These are phyloP conservation scores for Phytophthora hibernalis DNA, from an alignment of 352 stramenopile genomes.

Conservation along the genomic window DNA sequence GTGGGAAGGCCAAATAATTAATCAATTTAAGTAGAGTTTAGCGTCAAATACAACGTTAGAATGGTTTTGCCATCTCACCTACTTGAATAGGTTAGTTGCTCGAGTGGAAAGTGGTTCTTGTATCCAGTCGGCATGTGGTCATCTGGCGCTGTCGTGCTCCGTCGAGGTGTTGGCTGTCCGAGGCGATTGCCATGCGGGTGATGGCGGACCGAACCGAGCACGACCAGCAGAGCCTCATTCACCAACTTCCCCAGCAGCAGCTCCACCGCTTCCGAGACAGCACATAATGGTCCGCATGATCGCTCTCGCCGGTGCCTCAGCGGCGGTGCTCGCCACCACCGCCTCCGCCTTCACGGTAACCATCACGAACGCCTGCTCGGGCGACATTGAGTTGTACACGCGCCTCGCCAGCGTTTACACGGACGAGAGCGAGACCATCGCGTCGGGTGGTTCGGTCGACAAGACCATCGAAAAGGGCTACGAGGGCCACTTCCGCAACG, in stretches of 20 bases:
- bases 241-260: constrained; percentile 27
- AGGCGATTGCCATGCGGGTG: constrained; percentile 3
- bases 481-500: constrained; percentile 76
- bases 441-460: constrained; percentile 41
- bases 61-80: too few relatives aligned
- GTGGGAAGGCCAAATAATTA: constrained; percentile 6
- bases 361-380: constrained; percentile 67
- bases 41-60: too few relatives aligned
- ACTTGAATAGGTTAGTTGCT: too few relatives aligned
- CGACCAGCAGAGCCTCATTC: constrained; percentile 29
- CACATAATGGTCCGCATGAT: constrained; percentile 40
- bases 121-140: constrained; percentile 37
- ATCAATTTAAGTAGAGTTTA: too few relatives aligned
- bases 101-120: constrained; percentile 19
- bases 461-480: constrained; percentile 64
- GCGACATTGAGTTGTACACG: constrained; percentile 64
- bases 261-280: neutral
- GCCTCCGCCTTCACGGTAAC: constrained; percentile 57
- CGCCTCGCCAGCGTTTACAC: constrained; percentile 59
- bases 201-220: constrained; percentile 13
- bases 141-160: constrained; percentile 27
- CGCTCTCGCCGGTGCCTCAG: constrained; percentile 28
- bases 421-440: constrained; percentile 51
- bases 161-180: constrained; percentile 20
- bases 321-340: constrained; percentile 28